Conservation (phyloP, 306 rosid species). For the Morella rubra region DNA sequence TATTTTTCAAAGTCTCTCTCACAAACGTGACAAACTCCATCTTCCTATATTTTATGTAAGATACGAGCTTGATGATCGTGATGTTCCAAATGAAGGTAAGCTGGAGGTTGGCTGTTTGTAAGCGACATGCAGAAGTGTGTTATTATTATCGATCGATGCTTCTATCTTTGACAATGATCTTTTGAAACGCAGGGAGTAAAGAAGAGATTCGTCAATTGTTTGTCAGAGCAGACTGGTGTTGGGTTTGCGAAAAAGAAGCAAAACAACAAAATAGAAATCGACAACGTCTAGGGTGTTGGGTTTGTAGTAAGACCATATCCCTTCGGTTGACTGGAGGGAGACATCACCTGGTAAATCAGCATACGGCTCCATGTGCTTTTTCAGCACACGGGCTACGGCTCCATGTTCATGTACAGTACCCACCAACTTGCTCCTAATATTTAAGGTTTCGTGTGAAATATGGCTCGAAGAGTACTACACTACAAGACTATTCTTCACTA, state of each 20-base stretch:
- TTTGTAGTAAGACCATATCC: slow-evolving; percentile 21
- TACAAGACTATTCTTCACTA: too few relatives aligned
- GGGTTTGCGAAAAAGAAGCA: neutral
- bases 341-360: slow-evolving; percentile 26
- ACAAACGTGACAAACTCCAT: neutral
- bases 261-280: slow-evolving; percentile 28
- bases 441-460: too few relatives aligned
- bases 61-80: too few relatives aligned
- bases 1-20: neutral
- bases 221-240: neutral
- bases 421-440: too few relatives aligned
- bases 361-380: slow-evolving; percentile 58
- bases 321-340: slow-evolving; percentile 28
- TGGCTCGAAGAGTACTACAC: too few relatives aligned
- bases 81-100: too few relatives aligned
- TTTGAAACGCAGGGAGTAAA: neutral
- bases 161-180: slow-evolving; percentile 3
- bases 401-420: too few relatives aligned
- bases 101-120: too few relatives aligned
- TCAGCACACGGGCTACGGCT: slow-evolving; percentile 22
- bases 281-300: slow-evolving; percentile 22
- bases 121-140: too few relatives aligned
- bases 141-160: too few relatives aligned
- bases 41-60: neutral
- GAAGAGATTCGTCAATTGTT: neutral